A percentile compares a stretch with the other conserved stretches of the same genome.
Evolutionary conservation across 345 rosid genomes (phyloP).

Genomic region (Eutrema japonicum): DNA sequence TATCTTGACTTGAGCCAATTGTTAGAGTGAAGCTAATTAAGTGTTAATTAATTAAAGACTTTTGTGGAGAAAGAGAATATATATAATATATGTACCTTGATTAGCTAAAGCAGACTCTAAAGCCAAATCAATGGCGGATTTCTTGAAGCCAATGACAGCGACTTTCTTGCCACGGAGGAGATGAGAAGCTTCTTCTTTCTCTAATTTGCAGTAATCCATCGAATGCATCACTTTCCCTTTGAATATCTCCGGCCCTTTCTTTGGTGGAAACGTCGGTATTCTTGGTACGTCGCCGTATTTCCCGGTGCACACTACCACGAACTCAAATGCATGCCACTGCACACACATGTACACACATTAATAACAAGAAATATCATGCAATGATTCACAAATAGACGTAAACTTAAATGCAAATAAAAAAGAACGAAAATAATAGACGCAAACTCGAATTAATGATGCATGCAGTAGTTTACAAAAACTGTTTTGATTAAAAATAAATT

Average conservation of each 20-base stretch:
- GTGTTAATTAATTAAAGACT: conserved; percentile 25
- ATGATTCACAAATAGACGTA: conserved; percentile 1
- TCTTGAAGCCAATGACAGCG: conserved; percentile 75
- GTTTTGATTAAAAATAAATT: not conserved
- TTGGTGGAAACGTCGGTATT: conserved; percentile 56
- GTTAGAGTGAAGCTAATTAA: conserved; percentile 19
- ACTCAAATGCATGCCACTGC: conserved; percentile 84
- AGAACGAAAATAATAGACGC: not conserved
- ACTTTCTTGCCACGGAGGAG: conserved; percentile 71
- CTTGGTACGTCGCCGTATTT: conserved; percentile 80
- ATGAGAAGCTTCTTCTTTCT: conserved; percentile 59
- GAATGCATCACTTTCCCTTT: conserved; percentile 74
- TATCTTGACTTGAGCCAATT: conserved; percentile 18
- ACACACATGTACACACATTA: not conserved
- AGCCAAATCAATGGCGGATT: conserved; percentile 94
- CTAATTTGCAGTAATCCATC: conserved; percentile 82
- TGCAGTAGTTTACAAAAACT: conserved; percentile 20
- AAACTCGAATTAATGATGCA: conserved; percentile 25
- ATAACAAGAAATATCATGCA: not conserved
- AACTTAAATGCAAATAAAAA: not conserved
- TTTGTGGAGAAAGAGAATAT: not conserved
- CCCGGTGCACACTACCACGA: conserved; percentile 73
- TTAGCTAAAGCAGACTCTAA: conserved; percentile 83
- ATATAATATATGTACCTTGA: conserved; percentile 57
- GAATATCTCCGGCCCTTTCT: conserved; percentile 70